These are phyloP conservation scores for Cochlearia excelsa DNA, from an alignment of 345 rosid genomes.

Conservation along the genomic window DNA sequence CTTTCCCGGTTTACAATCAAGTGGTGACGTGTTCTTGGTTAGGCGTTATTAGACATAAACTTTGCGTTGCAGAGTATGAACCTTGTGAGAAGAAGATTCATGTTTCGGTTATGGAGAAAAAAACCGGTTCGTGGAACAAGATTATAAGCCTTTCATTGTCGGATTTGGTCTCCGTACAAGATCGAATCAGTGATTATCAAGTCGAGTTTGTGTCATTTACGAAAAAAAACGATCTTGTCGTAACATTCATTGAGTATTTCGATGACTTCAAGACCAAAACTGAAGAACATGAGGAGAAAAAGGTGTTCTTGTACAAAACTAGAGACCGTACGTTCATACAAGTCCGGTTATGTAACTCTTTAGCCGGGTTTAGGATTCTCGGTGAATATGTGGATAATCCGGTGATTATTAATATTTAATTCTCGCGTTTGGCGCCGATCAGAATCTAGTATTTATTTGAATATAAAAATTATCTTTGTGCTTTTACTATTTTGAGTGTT, in stretches of 20 bases:
- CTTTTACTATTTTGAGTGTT: too few relatives aligned
- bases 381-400: constrained; percentile 23
- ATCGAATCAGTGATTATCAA: constrained; percentile 6
- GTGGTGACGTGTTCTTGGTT: constrained; percentile 23
- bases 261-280: background rate
- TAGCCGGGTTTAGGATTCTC: constrained; percentile 8
- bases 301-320: constrained; percentile 19
- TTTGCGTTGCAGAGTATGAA: constrained; percentile 20
- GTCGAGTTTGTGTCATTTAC: constrained; percentile 21
- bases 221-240: constrained; percentile 20
- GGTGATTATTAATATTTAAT: background rate
- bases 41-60: constrained; percentile 22
- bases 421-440: too few relatives aligned
- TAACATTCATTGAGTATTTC: background rate
- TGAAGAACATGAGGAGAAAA: constrained; percentile 13
- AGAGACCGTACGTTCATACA: constrained; percentile 1
- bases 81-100: constrained; percentile 10
- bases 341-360: constrained; percentile 6
- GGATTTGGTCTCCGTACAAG: constrained; percentile 8
- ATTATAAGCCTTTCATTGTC: constrained; percentile 20
- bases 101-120: constrained; percentile 27
- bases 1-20: constrained; percentile 20
- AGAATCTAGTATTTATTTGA: too few relatives aligned
- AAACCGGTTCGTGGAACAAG: constrained; percentile 28
- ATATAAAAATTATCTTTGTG: too few relatives aligned